Evolutionary conservation across 306 rosid genomes (phyloP).

Genomic region (Ormosia semicastrata): DNA sequence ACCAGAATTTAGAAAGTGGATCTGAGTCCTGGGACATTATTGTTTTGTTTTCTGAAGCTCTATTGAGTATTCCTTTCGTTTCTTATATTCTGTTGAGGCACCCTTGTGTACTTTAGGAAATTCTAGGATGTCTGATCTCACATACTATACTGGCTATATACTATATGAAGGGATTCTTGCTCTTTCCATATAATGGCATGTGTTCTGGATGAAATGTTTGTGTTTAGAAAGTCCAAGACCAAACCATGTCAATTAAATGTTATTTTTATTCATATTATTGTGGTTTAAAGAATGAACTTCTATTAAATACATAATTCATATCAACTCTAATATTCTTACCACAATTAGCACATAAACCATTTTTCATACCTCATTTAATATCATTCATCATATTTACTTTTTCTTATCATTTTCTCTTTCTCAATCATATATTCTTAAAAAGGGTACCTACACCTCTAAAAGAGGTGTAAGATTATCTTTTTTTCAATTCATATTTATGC

Average conservation of each 20-base stretch:
- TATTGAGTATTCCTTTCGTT: background rate
- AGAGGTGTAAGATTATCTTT: no score
- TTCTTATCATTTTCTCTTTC: no score
- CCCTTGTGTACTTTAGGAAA: background rate
- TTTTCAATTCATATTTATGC: background rate
- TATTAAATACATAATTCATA: no score
- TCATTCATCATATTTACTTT: no score
- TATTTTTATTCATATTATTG: no score
- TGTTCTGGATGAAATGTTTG: background rate
- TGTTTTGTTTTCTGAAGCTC: background rate
- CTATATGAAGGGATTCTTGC: background rate
- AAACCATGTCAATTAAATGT: background rate
- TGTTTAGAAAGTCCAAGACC: background rate
- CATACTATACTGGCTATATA: background rate
- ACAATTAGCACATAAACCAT: no score
- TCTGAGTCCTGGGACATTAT: background rate
- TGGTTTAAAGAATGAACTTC: no score
- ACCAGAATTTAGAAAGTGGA: background rate
- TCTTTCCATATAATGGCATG: background rate
- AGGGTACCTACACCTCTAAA: no score
- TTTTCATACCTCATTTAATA: no score
- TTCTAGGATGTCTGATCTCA: background rate
- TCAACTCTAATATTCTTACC: no score
- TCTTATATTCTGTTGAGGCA: background rate
- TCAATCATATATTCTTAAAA: no score